Base-by-base conservation (phyloP, 192 early-diverging fungal species). In the Linnemannia hyalina region DNA sequence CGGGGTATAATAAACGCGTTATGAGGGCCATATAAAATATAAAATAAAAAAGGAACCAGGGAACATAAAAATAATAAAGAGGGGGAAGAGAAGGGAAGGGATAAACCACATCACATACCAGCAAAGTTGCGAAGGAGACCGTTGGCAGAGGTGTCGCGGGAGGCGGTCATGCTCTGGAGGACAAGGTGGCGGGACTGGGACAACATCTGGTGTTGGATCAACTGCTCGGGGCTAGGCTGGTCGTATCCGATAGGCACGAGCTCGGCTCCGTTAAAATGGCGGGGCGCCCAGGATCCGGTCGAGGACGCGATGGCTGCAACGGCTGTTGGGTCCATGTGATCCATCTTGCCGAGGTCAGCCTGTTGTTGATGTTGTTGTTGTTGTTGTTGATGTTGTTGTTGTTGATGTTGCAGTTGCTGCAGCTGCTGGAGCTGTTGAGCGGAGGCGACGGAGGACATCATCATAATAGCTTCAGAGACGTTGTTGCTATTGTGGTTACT, bases 151-250 rank as follows among this genome's bases (percentile, higher is more conserved):
- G 29, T 23, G 29, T 74, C 77, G n/a, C 76, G 75, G 35, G 70
- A 57, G 23, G 55, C 40, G 36, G 79, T 57, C 79, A 86, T 77
- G 75, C 49, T 86, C 52, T 86, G 84, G 70, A 86, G 70, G 20
- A 86, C 35, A 20, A 80, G 68, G 57, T 44, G 72, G 7, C 84
- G 78, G 10, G 84, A 86, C 42, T 86, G 84, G 23, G 44, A 75
- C 40, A 77, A 54, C 84, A 86, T 86, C 49, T 86, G 75, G n/a
- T 86, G 84, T 38, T 86, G 84, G 57, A 86, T 81, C 71, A 86
- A 1, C 52, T 81, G 84, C 69, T 85, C 83, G 52, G 83, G 83
- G n/a, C 70, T 78, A n/a, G 52, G 77, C 29, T 80, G 83, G 6
- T 85, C 83, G n/a, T 77, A 72, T 18, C 83, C 78, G 35, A 80